phyloP scores from a whole-genome alignment of 805 yeast species.

The Candida yuanshanica region DNA sequence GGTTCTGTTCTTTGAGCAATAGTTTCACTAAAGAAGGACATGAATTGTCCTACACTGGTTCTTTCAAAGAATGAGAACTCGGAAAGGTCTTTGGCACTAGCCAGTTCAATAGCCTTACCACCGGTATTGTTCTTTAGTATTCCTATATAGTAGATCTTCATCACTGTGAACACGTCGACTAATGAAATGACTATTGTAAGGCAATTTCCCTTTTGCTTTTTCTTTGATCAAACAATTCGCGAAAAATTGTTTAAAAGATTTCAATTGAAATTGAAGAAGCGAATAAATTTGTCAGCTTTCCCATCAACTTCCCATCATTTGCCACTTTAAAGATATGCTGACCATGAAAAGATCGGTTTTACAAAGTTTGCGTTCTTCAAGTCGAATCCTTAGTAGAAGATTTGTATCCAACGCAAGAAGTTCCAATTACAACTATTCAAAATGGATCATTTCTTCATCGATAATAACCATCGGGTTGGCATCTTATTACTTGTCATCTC shows the following conservation, averaged over 20 bases:
- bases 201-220: neutral
- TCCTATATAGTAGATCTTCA: slow-evolving; percentile 92
- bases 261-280: neutral
- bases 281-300: slow-evolving; percentile 3
- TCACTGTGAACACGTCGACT: no score
- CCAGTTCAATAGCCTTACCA: slow-evolving; percentile 66
- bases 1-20: slow-evolving; percentile 82
- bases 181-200: no score
- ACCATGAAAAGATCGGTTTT: neutral
- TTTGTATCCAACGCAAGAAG: slow-evolving; percentile 8
- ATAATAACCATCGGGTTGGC: slow-evolving; percentile 14
- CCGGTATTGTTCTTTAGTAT: slow-evolving; percentile 58
- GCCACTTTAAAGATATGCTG: neutral
- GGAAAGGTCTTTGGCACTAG: slow-evolving; percentile 75
- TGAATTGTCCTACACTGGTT: slow-evolving; percentile 77
- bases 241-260: neutral
- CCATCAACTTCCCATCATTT: neutral
- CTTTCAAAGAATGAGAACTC: slow-evolving; percentile 89
- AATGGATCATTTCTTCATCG: slow-evolving; percentile 17
- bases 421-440: slow-evolving; percentile 1
- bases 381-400: slow-evolving; percentile 8
- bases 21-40: slow-evolving; percentile 90
- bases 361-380: slow-evolving; percentile 2
- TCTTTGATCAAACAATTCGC: neutral
- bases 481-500: slow-evolving; percentile 13